Base-by-base conservation (phyloP, 1,284 basidiomycete genomes). In the Chalciporus sp. region DNA sequence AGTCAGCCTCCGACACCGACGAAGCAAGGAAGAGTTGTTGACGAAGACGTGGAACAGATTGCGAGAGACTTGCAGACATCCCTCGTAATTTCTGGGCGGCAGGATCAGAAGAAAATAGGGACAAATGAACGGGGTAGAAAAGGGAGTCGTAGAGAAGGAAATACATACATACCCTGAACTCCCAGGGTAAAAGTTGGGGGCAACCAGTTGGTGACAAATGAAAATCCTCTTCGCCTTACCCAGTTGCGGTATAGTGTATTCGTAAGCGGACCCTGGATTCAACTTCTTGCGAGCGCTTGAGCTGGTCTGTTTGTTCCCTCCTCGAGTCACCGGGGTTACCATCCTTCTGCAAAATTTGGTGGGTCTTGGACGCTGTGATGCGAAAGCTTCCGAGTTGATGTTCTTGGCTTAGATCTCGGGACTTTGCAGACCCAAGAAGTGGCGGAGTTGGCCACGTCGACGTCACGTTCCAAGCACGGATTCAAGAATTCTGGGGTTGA, bases 31-130 rank as follows among this genome's bases (percentile, higher is more conserved):
- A n/a, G 62, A 63, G 23, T 23, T 11, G 57, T 62, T 41, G 58
- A 57, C 50, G 62, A 63, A 10, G 74, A 73, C 53, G 61, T 76
- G 49, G 74, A 74, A 11, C 65, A 67, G 48, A 59, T 75, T 41
- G 67, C 68, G 42, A 67, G 64, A 47, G 64, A 67, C 59, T 58
- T 72, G 19, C 71, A 66, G 54, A 63, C 63, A 45, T 56, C 60
- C 23, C 62, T 75, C 42, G 29, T 29, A 3, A 59, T 67, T 46
- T 66, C 68, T 26, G 28, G 49, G 31, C 60, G 56, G 8, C 43
- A 37, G 17, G 3, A 19, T 14, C 12, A 9, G 8, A 31, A 9
- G 29, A 31, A 14, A 9, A 31, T 14, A 31, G 29, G 29, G 29
- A 31, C 29, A 31, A 31, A 7, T 9, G n/a, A n/a, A n/a, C n/a